Percentiles rank a stretch among this genome's conserved stretches.
These are phyloP conservation scores for Panellus pusillus DNA, from an alignment of 768 basidiomycete genomes.

Conservation along the genomic window DNA sequence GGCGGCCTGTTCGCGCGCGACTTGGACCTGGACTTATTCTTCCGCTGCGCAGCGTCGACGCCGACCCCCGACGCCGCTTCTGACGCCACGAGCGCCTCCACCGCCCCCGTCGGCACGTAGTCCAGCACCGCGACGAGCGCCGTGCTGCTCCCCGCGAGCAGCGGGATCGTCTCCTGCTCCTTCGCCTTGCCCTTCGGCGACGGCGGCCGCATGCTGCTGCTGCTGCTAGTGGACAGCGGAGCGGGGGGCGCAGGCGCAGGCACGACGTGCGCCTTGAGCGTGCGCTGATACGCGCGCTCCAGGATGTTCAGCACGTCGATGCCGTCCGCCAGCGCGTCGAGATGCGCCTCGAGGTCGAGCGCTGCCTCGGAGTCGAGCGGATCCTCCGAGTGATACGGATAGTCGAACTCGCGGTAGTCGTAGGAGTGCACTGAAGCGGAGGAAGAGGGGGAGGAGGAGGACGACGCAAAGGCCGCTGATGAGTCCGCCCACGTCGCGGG, in stretches of 20 bases:
- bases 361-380: conserved; percentile 6
- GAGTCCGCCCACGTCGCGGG: not conserved
- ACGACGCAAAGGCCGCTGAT: conserved; percentile 5
- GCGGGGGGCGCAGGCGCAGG: conserved; percentile 25
- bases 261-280: conserved; percentile 60
- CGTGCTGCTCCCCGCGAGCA: conserved; percentile 65
- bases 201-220: not conserved
- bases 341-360: conserved; percentile 31
- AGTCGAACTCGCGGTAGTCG: not conserved
- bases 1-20: no score
- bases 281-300: conserved; percentile 68
- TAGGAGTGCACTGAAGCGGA: not conserved
- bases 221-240: not conserved
- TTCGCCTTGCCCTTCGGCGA: conserved; percentile 9
- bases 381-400: conserved; percentile 2
- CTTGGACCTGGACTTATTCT: no score
- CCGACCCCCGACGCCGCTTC: not conserved
- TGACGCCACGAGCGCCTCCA: not conserved
- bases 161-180: conserved; percentile 30
- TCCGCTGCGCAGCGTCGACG: not conserved
- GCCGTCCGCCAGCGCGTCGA: conserved; percentile 71
- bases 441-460: conserved; percentile 20
- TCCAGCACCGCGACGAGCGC: conserved; percentile 58
- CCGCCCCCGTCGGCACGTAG: conserved; percentile 13
- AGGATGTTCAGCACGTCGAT: conserved; percentile 68